These are phyloP conservation scores for Funneliformis mosseae DNA, from an alignment of 192 early-diverging fungal species.

Conservation along the genomic window DNA sequence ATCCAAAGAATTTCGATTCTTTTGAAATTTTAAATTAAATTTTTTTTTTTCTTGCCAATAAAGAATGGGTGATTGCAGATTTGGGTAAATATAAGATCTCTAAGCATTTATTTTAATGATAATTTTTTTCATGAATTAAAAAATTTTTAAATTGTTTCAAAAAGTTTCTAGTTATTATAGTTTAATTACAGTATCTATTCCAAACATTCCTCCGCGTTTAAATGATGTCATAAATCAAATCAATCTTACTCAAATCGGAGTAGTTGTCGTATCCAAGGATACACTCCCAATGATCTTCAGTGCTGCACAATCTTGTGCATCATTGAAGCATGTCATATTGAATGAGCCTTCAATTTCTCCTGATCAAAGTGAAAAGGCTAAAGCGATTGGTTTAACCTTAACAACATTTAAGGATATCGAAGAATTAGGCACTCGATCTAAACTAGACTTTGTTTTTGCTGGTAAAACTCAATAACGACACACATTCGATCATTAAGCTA, in stretches of 20 bases:
- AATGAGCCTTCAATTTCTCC: neutral
- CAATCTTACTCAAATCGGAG: constrained; percentile 5
- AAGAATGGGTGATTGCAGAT: constrained; percentile 34
- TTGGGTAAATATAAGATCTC: constrained; percentile 8
- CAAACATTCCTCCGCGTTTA: neutral
- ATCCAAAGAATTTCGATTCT: neutral
- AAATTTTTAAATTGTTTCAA: neutral
- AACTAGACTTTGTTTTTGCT: neutral
- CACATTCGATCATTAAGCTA: neutral
- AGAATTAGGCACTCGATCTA: constrained; percentile 1
- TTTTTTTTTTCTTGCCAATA: neutral
- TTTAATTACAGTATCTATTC: constrained; percentile 25
- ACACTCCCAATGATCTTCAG: constrained; percentile 1
- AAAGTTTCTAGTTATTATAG: constrained; percentile 27
- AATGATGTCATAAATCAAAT: constrained; percentile 24
- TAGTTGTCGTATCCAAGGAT: constrained; percentile 13
- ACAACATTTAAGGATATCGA: constrained; percentile 21
- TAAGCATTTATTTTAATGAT: neutral
- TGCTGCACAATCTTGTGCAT: constrained; percentile 13
- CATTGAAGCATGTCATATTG: constrained; percentile 24
- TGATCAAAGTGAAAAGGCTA: neutral
- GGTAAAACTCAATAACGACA: neutral
- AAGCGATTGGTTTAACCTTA: neutral
- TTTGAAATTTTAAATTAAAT: neutral
- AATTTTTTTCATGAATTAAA: neutral